Percentiles rank a stretch among this genome's conserved stretches.
These are phyloP conservation scores for Chytriomyces sp. DNA, from an alignment of 192 early-diverging fungal genomes.

Conservation along the genomic window DNA sequence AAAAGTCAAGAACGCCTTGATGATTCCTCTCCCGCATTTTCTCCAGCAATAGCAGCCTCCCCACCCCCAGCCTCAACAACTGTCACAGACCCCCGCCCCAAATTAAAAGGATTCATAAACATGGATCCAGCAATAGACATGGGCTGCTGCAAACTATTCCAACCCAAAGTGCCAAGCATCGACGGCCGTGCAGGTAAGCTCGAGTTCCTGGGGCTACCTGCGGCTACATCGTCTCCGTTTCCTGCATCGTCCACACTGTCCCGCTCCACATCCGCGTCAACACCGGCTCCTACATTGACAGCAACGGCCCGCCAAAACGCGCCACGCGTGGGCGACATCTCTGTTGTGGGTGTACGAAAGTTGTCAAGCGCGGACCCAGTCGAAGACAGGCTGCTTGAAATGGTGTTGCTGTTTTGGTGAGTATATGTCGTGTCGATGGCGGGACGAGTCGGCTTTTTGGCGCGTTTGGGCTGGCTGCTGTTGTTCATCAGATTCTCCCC, in stretches of 20 bases:
- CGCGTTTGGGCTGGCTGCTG: too few species aligned
- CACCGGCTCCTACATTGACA: not conserved
- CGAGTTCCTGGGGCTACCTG: not conserved
- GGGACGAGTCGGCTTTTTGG: too few species aligned
- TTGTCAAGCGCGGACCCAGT: not conserved
- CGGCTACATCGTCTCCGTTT: not conserved
- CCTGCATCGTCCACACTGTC: not conserved
- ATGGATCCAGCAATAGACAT: slow-evolving; percentile 12
- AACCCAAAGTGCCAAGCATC: slow-evolving; percentile 16
- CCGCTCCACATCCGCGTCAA: not conserved
- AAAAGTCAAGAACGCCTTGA: not conserved
- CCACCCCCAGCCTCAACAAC: not conserved
- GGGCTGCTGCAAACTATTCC: slow-evolving; percentile 4
- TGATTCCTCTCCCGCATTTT: not conserved
- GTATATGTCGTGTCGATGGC: too few species aligned
- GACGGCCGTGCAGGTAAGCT: not conserved
- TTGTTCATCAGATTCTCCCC: too few species aligned
- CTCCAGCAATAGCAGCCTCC: not conserved
- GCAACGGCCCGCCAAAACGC: not conserved
- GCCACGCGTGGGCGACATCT: not conserved
- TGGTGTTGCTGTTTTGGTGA: too few species aligned
- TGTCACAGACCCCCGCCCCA: not conserved
- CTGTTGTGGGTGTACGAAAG: not conserved
- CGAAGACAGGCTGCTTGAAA: not conserved
- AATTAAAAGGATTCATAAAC: slow-evolving; percentile 23